Base-by-base conservation (phyloP, 495 filamentous ascomycete species). In the Penicillium subrubescens region DNA sequence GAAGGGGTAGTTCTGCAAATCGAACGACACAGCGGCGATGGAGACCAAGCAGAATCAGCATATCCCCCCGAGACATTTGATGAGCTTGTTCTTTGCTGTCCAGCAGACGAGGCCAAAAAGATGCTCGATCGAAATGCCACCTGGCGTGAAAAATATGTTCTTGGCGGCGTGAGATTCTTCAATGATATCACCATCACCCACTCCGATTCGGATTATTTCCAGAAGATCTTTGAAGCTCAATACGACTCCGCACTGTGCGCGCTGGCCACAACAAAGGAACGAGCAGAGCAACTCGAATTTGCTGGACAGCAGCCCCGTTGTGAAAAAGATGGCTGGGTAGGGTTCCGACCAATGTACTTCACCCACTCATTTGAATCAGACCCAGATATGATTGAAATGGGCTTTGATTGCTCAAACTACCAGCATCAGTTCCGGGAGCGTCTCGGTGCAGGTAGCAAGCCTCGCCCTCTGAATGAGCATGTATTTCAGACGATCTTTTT, bases 151-250 rank as follows among this genome's bases (percentile, higher is more conserved):
- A 83, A 76, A 33, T 85, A 79, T 27, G 87, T 94, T 37, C 85
- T 94, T 1, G 87, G 89, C 39, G 87, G 87, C 43, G 89, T 89
- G n/a, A 87, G 85, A 60, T 94, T 93, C 75, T 91, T 83, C 73
- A 86, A 93, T 79, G 91, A 96, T 72, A 86, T 94, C 65, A 96
- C 92, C 29, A 86, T 95, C 71, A 95, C 92, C 27, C 91, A 96
- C 73, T 86, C 81, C 52, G 92, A 96, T 75, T 74, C 78, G n/a
- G 71, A 83, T 3, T 96, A 94, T 78, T 91, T 94, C 79, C 81
- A 86, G 55, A 81, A 82, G 19, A 86, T 93, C 65, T 94, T 93
- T 77, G 90, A 96, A 64, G 90, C 86, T 27, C 79, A 80, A 62
- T 92, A 87, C 77, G 78, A 84, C 43, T 61, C 77, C 5, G 73